These are phyloP conservation scores for Penicillium occitanis DNA, from an alignment of 2,329 filamentous ascomycete species.

Conservation along the genomic window DNA sequence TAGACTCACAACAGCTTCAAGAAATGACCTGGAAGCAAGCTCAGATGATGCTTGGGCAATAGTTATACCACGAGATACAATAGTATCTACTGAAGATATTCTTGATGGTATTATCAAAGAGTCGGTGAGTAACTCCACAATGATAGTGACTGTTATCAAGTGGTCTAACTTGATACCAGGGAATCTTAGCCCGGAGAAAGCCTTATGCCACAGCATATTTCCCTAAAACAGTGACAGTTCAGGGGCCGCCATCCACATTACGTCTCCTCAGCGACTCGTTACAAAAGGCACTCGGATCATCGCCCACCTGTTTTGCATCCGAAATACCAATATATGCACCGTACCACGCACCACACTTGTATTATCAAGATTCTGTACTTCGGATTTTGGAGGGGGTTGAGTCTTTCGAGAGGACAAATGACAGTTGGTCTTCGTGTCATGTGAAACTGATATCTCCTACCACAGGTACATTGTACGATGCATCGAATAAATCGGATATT, in stretches of 20 bases:
- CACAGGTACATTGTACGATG: background rate
- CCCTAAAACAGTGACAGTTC: slow-evolving; percentile 59
- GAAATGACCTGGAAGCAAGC: background rate
- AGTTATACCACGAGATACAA: background rate
- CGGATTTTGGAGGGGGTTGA: background rate
- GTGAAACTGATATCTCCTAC: background rate
- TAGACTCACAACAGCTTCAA: background rate
- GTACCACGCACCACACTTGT: slow-evolving; percentile 59
- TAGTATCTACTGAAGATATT: background rate
- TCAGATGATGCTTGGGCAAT: background rate
- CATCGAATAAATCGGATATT: background rate
- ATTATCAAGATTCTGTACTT: slow-evolving; percentile 25
- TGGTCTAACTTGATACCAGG: background rate
- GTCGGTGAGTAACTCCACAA: background rate
- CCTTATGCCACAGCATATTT: slow-evolving; percentile 61
- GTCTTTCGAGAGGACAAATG: background rate
- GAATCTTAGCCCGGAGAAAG: background rate
- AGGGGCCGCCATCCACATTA: slow-evolving; percentile 50
- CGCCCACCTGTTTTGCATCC: background rate
- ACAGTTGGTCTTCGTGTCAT: background rate
- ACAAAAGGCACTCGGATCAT: background rate
- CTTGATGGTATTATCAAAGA: background rate
- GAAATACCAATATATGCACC: slow-evolving; percentile 56
- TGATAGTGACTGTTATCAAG: background rate
- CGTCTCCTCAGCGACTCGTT: background rate